Conservation (phyloP, 768 basidiomycete species). For the Amyloporia xantha region DNA sequence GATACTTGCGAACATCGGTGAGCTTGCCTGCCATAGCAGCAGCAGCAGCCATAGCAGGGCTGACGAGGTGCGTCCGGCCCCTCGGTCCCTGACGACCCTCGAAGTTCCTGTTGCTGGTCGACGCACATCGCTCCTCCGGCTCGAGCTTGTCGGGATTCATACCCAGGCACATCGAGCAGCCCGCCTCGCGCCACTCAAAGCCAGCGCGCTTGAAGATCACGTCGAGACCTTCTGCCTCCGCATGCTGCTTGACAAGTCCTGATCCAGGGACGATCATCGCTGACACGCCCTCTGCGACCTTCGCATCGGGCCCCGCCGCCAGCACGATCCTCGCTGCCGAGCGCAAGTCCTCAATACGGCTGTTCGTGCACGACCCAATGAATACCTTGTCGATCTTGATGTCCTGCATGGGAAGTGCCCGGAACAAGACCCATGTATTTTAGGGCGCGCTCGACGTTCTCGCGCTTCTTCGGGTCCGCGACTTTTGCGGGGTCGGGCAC, state of each 20-base stretch:
- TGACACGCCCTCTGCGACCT: slow-evolving; percentile 44
- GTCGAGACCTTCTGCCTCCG: slow-evolving; percentile 59
- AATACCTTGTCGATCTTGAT: slow-evolving; percentile 61
- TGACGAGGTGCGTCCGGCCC: slow-evolving; percentile 56
- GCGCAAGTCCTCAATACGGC: slow-evolving; percentile 59
- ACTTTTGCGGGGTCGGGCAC: slow-evolving; percentile 48
- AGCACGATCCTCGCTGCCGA: slow-evolving; percentile 52
- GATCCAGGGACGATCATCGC: slow-evolving; percentile 69
- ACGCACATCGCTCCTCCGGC: slow-evolving; percentile 52
- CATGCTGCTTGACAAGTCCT: slow-evolving; percentile 58
- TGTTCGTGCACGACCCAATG: slow-evolving; percentile 64
- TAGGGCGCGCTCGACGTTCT: slow-evolving; percentile 44
- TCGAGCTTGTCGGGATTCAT: slow-evolving; percentile 66
- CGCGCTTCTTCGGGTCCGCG: slow-evolving; percentile 37
- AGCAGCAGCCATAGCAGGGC: slow-evolving; percentile 64
- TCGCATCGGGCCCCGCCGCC: slow-evolving; percentile 42
- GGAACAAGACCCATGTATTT: slow-evolving; percentile 57
- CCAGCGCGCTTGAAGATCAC: slow-evolving; percentile 57
- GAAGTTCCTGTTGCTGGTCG: slow-evolving; percentile 62
- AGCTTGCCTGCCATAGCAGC: slow-evolving; percentile 55
- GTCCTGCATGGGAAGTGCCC: slow-evolving; percentile 47
- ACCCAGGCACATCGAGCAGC: slow-evolving; percentile 66
- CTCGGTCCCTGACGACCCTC: slow-evolving; percentile 58
- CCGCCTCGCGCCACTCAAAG: slow-evolving; percentile 65
- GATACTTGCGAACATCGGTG: slow-evolving; percentile 50